These are phyloP conservation scores for Hibiscus mutabilis DNA, from an alignment of 345 rosid genomes.

Conservation along the genomic window DNA sequence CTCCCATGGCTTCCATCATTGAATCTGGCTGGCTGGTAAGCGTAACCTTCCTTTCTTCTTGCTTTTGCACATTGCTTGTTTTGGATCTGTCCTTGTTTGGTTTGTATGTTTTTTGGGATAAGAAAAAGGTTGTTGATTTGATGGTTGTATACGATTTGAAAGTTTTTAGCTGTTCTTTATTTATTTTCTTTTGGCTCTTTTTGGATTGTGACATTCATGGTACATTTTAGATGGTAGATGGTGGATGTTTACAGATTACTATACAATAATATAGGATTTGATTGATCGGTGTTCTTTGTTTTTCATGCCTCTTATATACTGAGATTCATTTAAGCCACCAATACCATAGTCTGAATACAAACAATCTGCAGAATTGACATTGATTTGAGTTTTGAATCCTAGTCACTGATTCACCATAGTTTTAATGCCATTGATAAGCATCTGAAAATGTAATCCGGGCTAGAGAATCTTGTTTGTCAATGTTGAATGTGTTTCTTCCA, in stretches of 20 bases:
- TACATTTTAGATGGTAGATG: background rate
- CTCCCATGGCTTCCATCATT: slow-evolving; percentile 56
- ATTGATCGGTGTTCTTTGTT: background rate
- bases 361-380: background rate
- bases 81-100: slow-evolving; percentile 2
- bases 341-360: background rate
- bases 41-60: slow-evolving; percentile 11
- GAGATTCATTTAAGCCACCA: background rate
- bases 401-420: background rate
- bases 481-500: background rate
- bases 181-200: background rate
- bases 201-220: background rate
- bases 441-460: background rate
- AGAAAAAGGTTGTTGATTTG: background rate
- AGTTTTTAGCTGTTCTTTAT: background rate
- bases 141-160: background rate
- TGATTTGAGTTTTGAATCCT: background rate
- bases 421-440: background rate
- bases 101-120: background rate
- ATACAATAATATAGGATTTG: background rate
- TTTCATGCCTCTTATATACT: background rate
- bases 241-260: background rate
- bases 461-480: background rate
- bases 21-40: slow-evolving; percentile 80
- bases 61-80: slow-evolving; percentile 1